Evolutionary conservation across 139 green algal species (phyloP), one percentile per base, ranked within the genome.

Genomic region (Tetradesmus lagerheimii): DNA sequence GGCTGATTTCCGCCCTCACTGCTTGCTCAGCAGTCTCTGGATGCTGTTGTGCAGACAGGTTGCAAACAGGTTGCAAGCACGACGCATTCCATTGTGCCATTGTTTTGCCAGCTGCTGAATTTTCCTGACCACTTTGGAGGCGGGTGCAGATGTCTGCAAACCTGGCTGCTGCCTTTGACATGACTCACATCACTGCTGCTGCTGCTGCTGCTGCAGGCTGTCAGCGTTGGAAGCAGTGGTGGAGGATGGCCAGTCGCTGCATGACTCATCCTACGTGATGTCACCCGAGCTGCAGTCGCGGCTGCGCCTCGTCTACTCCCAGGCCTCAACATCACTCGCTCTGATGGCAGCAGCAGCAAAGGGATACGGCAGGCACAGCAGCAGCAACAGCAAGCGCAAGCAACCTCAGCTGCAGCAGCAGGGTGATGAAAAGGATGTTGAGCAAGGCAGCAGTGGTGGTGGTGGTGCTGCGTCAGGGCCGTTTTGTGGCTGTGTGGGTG

Each of bases 141-240:
- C n/a, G n/a, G 71, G 16, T 80, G 20, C 71, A 43, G 20, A 25
- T n/a, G 16, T 37, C 2, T 35, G 71, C 71, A 39, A 16, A 25
- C 34, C 15, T 80, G 31, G 71, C 71, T 86, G 80, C 80, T 86
- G 80, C 80, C 2, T 20, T 20, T 86, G 80, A 23, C 6, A 4
- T 45, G 76, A 20, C 3, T 39, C 15, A 41, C 25, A n/a, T 16
- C 16, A n/a, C 34, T 81, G 75, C 75, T 83, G 41, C 80, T 86
- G 43, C 82, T 87, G 47, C 35, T 50, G n/a, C 34, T 83, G 77
- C 20, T 83, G 31, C 66, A 89, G 66, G 67, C 45, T 89, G 83
- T 89, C 43, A 57, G 53, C 82, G 1, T 12, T 87, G 23, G 82
- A 87, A 35, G 57, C 57, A 12, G 23, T 79, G 1, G n/a, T 79